phyloP scores from a whole-genome alignment of 805 yeast species.

The Hanseniaspora osmophila region DNA sequence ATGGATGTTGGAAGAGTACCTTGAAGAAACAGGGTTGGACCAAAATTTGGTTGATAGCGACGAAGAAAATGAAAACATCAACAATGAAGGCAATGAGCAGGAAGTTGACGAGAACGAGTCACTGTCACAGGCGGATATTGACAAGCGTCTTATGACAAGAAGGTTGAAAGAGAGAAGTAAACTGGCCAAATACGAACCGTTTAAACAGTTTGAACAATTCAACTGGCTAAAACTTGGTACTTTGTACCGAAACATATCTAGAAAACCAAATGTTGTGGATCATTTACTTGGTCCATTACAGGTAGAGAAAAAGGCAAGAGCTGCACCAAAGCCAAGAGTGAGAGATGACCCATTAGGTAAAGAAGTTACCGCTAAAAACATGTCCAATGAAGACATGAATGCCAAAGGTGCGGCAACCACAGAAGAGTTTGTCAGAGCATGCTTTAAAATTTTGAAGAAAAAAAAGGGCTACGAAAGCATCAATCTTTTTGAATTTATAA shows the following conservation, averaged over 20 bases:
- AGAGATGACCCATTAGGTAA: constrained; percentile 30
- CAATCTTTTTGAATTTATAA: constrained; percentile 48
- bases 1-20: constrained; percentile 25
- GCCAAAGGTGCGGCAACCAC: constrained; percentile 44
- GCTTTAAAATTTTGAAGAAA: constrained; percentile 29
- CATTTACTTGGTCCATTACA: constrained; percentile 62
- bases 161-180: background rate
- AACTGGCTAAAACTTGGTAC: constrained; percentile 52
- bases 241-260: constrained; percentile 32
- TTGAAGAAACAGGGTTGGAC: constrained; percentile 8
- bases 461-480: constrained; percentile 28
- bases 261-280: constrained; percentile 36
- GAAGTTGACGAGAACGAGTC: constrained; percentile 10
- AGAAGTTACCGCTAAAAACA: constrained; percentile 39
- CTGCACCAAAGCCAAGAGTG: constrained; percentile 20
- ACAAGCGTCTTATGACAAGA: constrained; percentile 1
- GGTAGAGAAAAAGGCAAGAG: constrained; percentile 35
- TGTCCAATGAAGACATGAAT: constrained; percentile 37
- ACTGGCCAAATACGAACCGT: constrained; percentile 13
- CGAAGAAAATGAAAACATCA: constrained; percentile 13
- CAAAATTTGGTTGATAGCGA: constrained; percentile 13
- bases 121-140: constrained; percentile 7
- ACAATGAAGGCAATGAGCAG: constrained; percentile 7
- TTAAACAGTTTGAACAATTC: constrained; percentile 27
- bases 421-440: constrained; percentile 44